Evolutionary conservation across 23 red algal genomes (phyloP), one percentile per base, ranked within the genome.

Genomic region (Cyanidiococcus yangmingshanensis): DNA sequence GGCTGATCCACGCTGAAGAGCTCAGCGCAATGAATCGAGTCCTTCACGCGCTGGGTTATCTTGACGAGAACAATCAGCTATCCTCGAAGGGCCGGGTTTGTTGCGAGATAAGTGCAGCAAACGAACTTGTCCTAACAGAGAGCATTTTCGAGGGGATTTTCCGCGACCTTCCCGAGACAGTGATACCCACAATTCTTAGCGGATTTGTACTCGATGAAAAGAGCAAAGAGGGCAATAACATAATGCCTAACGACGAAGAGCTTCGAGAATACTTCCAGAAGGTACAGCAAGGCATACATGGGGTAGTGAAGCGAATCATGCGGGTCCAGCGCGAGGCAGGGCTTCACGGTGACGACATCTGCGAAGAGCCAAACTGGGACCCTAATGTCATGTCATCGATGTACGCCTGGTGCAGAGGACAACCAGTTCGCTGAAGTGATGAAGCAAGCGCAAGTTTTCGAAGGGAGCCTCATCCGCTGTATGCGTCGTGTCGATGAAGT

Each of bases 141-240:
- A 40, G 78, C 58, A 86, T 86, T 36, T 75, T 86, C 50, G 57
- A 86, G 2, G 94, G 94, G 25, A 74, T 71, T 32, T 67, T 98
- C 21, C 84, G 84, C 59, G 77, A 85, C 39, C 68, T 91, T 80
- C 38, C 58, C 15, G 77, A 88, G 24, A 74, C 58, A 26, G 85
- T 98, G 1, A 59, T 85, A 25, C 87, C 90, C 58, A 75, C 94
- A 37, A 57, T 98, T 15, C 85, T 90, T 63, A 90, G 87, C 21
- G 90, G 94, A 58, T 98, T 98, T 89, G 88, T 98, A 24, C 45
- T 89, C 26, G 94, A 98, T 37, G 94, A 98, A 74, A 89, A 90
- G 68, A 82, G 40, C 18, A 85, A 98, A 36, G 92, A 87, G 25
- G 21, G 45, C 45, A 7, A 54, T 15, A 54, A 15, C 12, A 21